Evolutionary conservation across 768 basidiomycete genomes (phyloP), one percentile per base, ranked within the genome.

Genomic region (Lactarius quietus): DNA sequence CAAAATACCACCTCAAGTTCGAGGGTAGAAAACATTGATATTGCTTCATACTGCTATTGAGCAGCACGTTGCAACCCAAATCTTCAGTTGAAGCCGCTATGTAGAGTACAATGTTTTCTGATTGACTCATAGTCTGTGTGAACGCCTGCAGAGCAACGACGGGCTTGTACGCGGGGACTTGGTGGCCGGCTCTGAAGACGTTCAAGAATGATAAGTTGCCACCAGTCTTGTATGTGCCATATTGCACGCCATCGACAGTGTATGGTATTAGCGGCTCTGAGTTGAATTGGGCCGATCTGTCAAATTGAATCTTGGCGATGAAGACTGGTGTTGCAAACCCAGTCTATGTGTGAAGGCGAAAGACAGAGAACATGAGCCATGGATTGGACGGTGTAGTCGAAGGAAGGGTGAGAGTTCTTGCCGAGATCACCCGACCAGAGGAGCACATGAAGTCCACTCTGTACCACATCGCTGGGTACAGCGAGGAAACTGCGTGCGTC

Each of bases 201-300:
- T 81, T 75, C 23, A 84, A 59, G 65, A 82, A 83, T 3, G 81
- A 81, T 63, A 76, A 71, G 0, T 73, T 80, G 2, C 82, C 82
- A 9, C 81, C 81, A 51, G 80, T 81, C 73, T 83, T 83, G 73
- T 73, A 82, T 41, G 78, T 73, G 3, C 81, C 83, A n/a, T 80
- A 71, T 7, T 70, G 67, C 57, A 79, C 75, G 0, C 83, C 83
- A 3, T 75, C 70, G 15, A 84, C 83, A 0, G 73, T 80, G 71
- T 78, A 84, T 18, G 75, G 72, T 14, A 73, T 64, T 70, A 82
- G 81, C 0, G 66, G 29, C 64, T 81, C 78, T 20, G 72, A 66
- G 56, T 78, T 74, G 69, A 76, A 83, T 17, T 71, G n/a, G 1
- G 76, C 10, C 26, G 59, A 41, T 20, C 26, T 5, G 7, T 75